Evolutionary conservation across 495 filamentous ascomycete genomes (phyloP).

Genomic region (Aspergillus heteromorphus): DNA sequence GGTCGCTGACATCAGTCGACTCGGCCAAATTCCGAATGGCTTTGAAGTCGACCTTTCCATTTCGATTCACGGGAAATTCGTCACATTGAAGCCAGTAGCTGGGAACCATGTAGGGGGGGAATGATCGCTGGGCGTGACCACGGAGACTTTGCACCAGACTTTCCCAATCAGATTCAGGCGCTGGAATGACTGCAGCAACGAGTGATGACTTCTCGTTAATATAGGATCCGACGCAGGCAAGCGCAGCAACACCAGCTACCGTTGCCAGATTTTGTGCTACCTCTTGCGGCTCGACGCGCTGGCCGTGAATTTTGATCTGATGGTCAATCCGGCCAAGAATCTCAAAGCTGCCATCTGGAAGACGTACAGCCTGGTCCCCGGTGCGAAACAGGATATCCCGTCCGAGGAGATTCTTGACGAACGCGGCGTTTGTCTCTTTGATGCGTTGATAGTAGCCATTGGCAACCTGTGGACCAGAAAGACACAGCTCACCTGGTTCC

Average conservation of each 20-base stretch:
- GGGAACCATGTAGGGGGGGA: conserved; percentile 22
- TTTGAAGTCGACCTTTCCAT: conserved; percentile 17
- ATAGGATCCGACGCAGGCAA: background rate
- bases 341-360: conserved; percentile 29
- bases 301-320: conserved; percentile 44
- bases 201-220: background rate
- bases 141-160: conserved; percentile 2
- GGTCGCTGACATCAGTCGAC: background rate
- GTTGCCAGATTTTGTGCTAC: background rate
- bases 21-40: background rate
- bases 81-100: conserved; percentile 13
- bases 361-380: conserved; percentile 26
- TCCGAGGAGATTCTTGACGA: conserved; percentile 22
- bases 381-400: conserved; percentile 24
- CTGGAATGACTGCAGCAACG: conserved; percentile 15
- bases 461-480: conserved; percentile 8
- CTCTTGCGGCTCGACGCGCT: conserved; percentile 36
- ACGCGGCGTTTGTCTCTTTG: conserved; percentile 18
- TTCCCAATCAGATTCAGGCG: background rate
- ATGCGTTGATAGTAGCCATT: conserved; percentile 16
- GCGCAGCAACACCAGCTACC: background rate
- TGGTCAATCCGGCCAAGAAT: conserved; percentile 36
- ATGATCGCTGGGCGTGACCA: conserved; percentile 1
- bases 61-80: conserved; percentile 12
- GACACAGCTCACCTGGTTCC: conserved; percentile 12